These are phyloP conservation scores for Nitzschia palea DNA, from an alignment of 108 stramenopile species.

Conservation along the genomic window DNA sequence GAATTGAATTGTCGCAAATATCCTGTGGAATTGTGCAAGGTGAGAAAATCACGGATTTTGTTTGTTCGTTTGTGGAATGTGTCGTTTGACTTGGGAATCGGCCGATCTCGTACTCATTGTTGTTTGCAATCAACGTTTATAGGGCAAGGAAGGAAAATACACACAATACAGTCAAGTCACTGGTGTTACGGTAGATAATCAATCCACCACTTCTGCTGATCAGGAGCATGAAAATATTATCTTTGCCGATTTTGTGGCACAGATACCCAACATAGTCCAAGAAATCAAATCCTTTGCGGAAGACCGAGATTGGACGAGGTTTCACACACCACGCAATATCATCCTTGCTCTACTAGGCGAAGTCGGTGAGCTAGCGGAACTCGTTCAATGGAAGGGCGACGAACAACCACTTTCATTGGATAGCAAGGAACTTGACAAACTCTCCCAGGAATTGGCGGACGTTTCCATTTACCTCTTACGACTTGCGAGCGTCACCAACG, in stretches of 20 bases:
- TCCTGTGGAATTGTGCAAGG: conserved; percentile 85
- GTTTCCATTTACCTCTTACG: conserved; percentile 89
- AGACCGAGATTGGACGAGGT: conserved; percentile 71
- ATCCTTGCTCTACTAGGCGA: conserved; percentile 87
- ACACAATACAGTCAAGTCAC: conserved; percentile 76
- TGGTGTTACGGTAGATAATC: conserved; percentile 73
- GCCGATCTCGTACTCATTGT: background rate
- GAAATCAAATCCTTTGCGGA: conserved; percentile 60
- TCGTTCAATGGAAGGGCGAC: conserved; percentile 88
- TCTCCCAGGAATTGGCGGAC: conserved; percentile 92
- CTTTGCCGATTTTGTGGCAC: background rate
- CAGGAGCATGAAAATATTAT: background rate
- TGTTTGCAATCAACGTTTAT: background rate
- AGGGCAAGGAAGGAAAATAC: conserved; percentile 75
- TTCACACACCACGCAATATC: conserved; percentile 89
- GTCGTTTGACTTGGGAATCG: background rate
- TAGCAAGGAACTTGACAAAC: conserved; percentile 55
- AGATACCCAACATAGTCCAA: conserved; percentile 14
- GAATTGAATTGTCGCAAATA: conserved; percentile 79
- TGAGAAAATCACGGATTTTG: conserved; percentile 1
- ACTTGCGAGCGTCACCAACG: conserved; percentile 65
- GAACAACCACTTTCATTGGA: conserved; percentile 7
- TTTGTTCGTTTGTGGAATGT: background rate
- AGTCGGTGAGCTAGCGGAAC: conserved; percentile 88
- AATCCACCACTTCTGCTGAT: conserved; percentile 43